Conservation (phyloP, 768 basidiomycete genomes). For the Lentinula sp. region DNA sequence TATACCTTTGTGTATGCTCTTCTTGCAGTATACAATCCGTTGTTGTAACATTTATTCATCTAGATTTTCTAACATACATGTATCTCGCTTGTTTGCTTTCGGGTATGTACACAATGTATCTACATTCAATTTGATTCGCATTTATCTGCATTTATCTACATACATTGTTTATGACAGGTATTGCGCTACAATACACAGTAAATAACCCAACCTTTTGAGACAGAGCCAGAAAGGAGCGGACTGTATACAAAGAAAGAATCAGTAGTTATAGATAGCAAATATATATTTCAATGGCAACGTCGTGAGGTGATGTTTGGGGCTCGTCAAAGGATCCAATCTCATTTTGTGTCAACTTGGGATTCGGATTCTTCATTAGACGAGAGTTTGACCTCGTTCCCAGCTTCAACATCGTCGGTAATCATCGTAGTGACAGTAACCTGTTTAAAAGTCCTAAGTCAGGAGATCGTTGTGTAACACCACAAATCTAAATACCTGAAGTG, state of each 20-base stretch:
- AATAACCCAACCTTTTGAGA: too few relatives aligned
- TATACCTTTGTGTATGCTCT: too few relatives aligned
- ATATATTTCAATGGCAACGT: neutral
- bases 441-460: neutral
- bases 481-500: neutral
- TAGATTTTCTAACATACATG: neutral
- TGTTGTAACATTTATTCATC: neutral
- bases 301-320: too few relatives aligned
- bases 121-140: too few relatives aligned
- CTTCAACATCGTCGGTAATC: neutral
- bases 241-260: neutral
- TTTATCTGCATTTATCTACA: too few relatives aligned
- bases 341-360: neutral
- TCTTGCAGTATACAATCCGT: neutral
- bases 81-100: too few relatives aligned
- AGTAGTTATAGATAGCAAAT: neutral
- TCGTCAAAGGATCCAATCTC: neutral
- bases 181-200: too few relatives aligned
- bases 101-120: too few relatives aligned
- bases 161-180: too few relatives aligned
- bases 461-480: too few relatives aligned
- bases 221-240: neutral
- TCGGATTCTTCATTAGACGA: neutral
- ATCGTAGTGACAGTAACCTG: neutral
- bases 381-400: neutral